Evolutionary conservation across 169 alveolate genomes (phyloP).

Genomic region (Prorocentrum cordatum): DNA sequence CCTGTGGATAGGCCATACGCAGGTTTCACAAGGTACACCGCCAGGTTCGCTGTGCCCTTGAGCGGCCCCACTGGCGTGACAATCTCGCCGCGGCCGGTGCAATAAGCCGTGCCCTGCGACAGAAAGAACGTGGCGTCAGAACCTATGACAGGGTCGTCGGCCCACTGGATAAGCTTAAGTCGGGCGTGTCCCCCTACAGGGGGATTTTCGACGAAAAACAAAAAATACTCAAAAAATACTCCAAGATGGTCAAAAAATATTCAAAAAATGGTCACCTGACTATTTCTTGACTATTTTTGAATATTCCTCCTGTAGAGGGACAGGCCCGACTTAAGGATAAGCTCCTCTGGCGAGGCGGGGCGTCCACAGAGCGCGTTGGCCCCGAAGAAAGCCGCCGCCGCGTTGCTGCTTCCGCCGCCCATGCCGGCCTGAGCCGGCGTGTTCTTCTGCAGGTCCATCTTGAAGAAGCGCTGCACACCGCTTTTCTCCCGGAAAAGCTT

Average conservation of each 20-base stretch:
- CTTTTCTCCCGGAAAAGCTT: conserved; percentile 56
- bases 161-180: too few relatives aligned
- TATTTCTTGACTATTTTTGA: too few relatives aligned
- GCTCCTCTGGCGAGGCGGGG: conserved; percentile 21
- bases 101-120: conserved; percentile 44
- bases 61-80: conserved; percentile 21
- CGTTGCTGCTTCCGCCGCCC: conserved; percentile 67
- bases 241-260: too few relatives aligned
- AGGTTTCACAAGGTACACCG: neutral
- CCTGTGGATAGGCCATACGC: conserved; percentile 42
- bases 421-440: conserved; percentile 57
- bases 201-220: too few relatives aligned
- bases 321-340: neutral
- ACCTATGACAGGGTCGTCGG: conserved; percentile 53
- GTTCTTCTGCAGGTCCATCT: conserved; percentile 25
- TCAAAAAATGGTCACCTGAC: too few relatives aligned
- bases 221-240: too few relatives aligned
- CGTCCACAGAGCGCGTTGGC: conserved; percentile 31
- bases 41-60: neutral
- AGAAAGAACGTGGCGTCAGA: conserved; percentile 53
- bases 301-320: too few relatives aligned
- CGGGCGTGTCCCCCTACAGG: too few relatives aligned
- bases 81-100: conserved; percentile 64
- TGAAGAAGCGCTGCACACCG: conserved; percentile 21
- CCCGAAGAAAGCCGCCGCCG: conserved; percentile 29